phyloP scores from a whole-genome alignment of 345 rosid genomes.

The Kernera saxatilis region DNA sequence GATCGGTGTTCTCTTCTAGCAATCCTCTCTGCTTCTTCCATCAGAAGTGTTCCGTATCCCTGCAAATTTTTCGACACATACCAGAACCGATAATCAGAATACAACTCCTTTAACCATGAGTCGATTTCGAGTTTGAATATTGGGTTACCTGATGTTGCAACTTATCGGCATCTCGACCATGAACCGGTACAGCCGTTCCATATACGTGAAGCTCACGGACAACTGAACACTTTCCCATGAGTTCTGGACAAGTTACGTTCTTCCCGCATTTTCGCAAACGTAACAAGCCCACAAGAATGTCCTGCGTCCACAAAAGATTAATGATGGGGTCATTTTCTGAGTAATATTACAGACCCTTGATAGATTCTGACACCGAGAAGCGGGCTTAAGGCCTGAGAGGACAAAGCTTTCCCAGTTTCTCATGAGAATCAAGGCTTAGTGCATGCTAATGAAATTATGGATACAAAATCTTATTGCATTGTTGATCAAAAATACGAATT shows the following conservation, averaged over 20 bases:
- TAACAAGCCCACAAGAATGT: constrained; percentile 91
- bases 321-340: not conserved
- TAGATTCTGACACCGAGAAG: not conserved
- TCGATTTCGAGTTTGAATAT: not conserved
- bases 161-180: constrained; percentile 92
- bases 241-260: constrained; percentile 89
- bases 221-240: constrained; percentile 80
- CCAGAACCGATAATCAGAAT: not conserved
- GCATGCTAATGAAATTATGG: not conserved
- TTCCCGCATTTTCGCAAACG: constrained; percentile 83
- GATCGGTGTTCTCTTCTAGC: constrained; percentile 81
- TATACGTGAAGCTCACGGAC: constrained; percentile 99
- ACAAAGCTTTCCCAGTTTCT: not conserved
- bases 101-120: not conserved
- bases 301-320: constrained; percentile 42
- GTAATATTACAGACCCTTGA: not conserved
- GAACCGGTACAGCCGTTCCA: constrained; percentile 99
- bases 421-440: not conserved
- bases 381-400: not conserved
- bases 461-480: not conserved
- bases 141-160: constrained; percentile 91
- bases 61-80: constrained; percentile 21
- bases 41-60: constrained; percentile 95
- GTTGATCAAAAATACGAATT: not conserved
- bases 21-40: constrained; percentile 97